Evolutionary conservation across 176 grass and related monocot genomes (phyloP), one percentile per base, ranked within the genome.

Genomic region (Panicum miliaceum): DNA sequence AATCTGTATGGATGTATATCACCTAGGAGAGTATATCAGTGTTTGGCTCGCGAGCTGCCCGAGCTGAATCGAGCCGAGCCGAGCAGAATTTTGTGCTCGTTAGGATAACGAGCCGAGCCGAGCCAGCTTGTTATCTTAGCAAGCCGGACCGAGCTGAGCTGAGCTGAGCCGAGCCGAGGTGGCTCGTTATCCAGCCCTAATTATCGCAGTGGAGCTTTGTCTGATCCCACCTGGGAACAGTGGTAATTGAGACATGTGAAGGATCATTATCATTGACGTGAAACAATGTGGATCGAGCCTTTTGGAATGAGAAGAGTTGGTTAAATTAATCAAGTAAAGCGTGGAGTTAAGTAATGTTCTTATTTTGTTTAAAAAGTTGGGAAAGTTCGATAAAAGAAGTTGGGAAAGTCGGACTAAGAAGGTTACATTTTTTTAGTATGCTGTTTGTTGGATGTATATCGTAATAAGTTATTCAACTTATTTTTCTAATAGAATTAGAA

Each of bases 241-340:
- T 19, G 27, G 46, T 85, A 69, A 70, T 78, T 60, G 50, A 70
- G 50, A 4, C 82, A 68, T 57, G 82, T 12, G 82, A 84, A 76
- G 70, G 70, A 7, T 56, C 27, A 84, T 84, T 73, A 68, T 68
- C 29, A 6, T 59, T 59, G 34, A 38, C 51, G 32, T 58, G 73
- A 38, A 58, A 1, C 71, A 36, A 7, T 57, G 18, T 38, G 29
- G 29, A n/a, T 40, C 11, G 34, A 76, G 14, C 63, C 45, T 51
- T 80, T 80, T 67, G 37, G 46, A 4, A 26, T 15, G 76, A 29
- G 3, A 46, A 51, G 77, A 50, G 29, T 64, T 64, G 18, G 29
- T 32, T 80, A 51, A 50, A 4, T 1, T 66, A 66, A 12, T 36
- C n/a, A 19, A 22, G 48, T 80, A 35, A 67, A 80, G 62, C 13